Evolutionary conservation across 345 rosid species (phyloP).

Genomic region (Eucalyptus marginata): DNA sequence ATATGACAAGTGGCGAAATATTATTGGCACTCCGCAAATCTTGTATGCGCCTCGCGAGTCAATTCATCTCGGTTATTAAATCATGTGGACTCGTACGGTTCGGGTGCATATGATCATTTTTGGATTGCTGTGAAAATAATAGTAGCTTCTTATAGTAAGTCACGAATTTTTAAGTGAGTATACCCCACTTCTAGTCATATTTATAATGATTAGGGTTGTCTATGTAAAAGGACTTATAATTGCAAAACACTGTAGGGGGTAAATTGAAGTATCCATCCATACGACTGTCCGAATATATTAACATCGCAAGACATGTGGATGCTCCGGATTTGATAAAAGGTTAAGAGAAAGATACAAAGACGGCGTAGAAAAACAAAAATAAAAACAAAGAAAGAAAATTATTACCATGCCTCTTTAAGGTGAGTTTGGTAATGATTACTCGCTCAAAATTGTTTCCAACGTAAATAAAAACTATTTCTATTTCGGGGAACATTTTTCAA

Average conservation of each 20-base stretch:
- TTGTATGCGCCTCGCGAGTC: background rate
- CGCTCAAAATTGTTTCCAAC: too few species aligned
- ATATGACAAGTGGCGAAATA: background rate
- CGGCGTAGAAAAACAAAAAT: too few species aligned
- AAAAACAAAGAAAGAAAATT: too few species aligned
- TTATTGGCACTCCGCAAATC: too few species aligned
- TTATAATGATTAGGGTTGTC: background rate
- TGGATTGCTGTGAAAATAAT: too few species aligned
- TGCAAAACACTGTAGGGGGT: background rate
- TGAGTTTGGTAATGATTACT: too few species aligned
- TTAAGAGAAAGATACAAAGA: background rate
- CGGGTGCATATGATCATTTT: background rate
- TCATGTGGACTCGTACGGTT: too few species aligned
- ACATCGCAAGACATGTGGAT: background rate
- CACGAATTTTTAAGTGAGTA: accelerated
- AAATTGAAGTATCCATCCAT: accelerated
- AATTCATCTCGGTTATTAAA: background rate
- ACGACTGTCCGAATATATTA: background rate
- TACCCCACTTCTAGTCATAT: background rate
- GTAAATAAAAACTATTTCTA: too few species aligned
- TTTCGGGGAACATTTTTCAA: too few species aligned
- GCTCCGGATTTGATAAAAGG: background rate
- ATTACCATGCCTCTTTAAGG: too few species aligned
- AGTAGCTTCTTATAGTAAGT: too few species aligned
- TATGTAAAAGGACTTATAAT: background rate